Evolutionary conservation across 163 green algal species (phyloP), one percentile per base, ranked within the genome.

Genomic region (Dunaliella salina): DNA sequence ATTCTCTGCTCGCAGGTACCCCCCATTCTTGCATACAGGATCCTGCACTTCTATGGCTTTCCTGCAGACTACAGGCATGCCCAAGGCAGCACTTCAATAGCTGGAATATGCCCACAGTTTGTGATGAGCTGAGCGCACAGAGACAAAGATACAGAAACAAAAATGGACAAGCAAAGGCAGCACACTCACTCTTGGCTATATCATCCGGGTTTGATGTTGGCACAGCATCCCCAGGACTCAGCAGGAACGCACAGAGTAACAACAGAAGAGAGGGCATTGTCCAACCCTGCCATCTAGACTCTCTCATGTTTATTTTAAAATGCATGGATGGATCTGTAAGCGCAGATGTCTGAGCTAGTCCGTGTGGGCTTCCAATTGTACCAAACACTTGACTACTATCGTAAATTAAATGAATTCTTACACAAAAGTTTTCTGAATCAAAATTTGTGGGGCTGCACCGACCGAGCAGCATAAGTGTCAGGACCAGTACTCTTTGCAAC

Each of bases 21-120:
- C 90, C 24, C 90, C 88, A 80, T 93, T 91, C n/a, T 88, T 86
- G 83, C 90, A 93, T 15, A 88, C 83, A 1, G 90, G 90, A 81
- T 93, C 90, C 40, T 88, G 80, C 25, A 86, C 79, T 46, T 88
- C 45, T 0, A 88, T 82, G 17, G 80, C 84, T 29, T 90, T 82
- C n/a, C 84, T 82, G 85, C 90, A 92, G 84, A 92, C 90, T 92
- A 85, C 85, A 50, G 40, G 4, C 40, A 50, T 15, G 3, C 4
- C 40, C 40, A 3, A 50, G 40, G 40, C n/a, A n/a, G n/a, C n/a
- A n/a, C n/a, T n/a, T n/a, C n/a, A 82, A 25, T 30, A 29, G 80
- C 1, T 40, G 33, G 24, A 83, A 33, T 50, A 50, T 50, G 40
- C 40, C 40, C 40, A 50, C 40, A 50, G 40, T 50, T 50, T 8